Evolutionary conservation across 1,139 yeast genomes (phyloP).

Genomic region (Yamadazyma sp.): DNA sequence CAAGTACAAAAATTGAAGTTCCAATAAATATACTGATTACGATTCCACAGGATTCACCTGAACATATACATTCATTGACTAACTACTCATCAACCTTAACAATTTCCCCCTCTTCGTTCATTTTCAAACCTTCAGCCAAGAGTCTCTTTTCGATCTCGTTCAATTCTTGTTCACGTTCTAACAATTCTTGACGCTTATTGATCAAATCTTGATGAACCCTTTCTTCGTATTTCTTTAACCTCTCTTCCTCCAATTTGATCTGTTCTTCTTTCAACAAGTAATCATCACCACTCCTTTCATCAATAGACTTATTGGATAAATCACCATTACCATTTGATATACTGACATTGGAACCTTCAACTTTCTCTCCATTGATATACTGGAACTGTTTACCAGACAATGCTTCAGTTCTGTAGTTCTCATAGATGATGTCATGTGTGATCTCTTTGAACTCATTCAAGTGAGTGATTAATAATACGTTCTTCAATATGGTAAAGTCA

Average conservation of each 20-base stretch:
- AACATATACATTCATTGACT: not conserved
- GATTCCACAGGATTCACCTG: not conserved
- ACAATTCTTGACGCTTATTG: slow-evolving; percentile 78
- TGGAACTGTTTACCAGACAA: slow-evolving; percentile 51
- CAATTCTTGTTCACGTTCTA: slow-evolving; percentile 86
- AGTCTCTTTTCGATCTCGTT: slow-evolving; percentile 77
- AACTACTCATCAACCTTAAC: slow-evolving; percentile 26
- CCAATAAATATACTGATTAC: not conserved
- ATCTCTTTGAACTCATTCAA: slow-evolving; percentile 71
- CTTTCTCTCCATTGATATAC: slow-evolving; percentile 27
- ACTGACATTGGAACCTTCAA: slow-evolving; percentile 8
- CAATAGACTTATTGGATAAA: slow-evolving; percentile 4
- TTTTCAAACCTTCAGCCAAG: slow-evolving; percentile 53
- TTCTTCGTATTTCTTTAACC: slow-evolving; percentile 75
- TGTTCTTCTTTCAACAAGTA: slow-evolving; percentile 76
- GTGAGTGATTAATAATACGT: slow-evolving; percentile 73
- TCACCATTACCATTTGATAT: slow-evolving; percentile 1
- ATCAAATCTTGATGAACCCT: slow-evolving; percentile 88
- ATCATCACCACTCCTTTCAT: slow-evolving; percentile 33
- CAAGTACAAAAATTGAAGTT: slow-evolving; percentile 36
- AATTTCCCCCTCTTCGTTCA: slow-evolving; percentile 43
- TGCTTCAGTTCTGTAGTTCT: slow-evolving; percentile 70
- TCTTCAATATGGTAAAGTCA: slow-evolving; percentile 65
- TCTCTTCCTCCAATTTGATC: slow-evolving; percentile 76
- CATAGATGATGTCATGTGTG: slow-evolving; percentile 67